Evolutionary conservation across 352 stramenopile species (phyloP).

Genomic region (Globisporangium uncinulatum): DNA sequence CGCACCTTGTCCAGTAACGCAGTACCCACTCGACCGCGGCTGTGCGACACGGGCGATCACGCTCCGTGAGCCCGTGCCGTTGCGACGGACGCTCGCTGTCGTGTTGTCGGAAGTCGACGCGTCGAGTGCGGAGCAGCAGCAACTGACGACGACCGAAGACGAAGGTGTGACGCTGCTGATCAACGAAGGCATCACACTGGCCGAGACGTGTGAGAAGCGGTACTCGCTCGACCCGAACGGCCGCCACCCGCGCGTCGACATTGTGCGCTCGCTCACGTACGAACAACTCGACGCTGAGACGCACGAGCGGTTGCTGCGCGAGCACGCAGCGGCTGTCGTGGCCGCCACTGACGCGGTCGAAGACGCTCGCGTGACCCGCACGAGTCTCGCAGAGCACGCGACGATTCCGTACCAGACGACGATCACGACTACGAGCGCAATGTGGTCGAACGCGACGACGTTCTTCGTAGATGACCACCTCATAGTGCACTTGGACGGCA

Average conservation of each 20-base stretch:
- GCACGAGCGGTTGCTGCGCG: constrained; percentile 16
- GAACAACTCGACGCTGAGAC: constrained; percentile 23
- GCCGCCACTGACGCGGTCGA: constrained; percentile 10
- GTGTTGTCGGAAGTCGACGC: constrained; percentile 31
- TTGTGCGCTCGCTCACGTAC: constrained; percentile 34
- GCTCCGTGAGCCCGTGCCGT: constrained; percentile 23
- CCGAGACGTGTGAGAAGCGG: constrained; percentile 36
- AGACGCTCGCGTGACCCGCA: constrained; percentile 14
- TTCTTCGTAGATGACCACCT: constrained; percentile 36
- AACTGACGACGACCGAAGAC: constrained; percentile 27
- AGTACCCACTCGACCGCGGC: constrained; percentile 27
- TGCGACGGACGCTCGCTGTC: constrained; percentile 28
- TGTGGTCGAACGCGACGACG: constrained; percentile 24
- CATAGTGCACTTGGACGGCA: constrained; percentile 24
- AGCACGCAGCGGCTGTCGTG: constrained; percentile 15
- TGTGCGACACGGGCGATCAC: constrained; percentile 24
- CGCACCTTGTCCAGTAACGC: constrained; percentile 21
- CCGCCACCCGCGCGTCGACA: constrained; percentile 24
- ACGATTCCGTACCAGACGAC: constrained; percentile 28
- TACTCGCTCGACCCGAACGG: constrained; percentile 33
- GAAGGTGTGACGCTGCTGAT: constrained; percentile 43
- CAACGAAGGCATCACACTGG: constrained; percentile 39
- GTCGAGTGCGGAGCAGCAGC: constrained; percentile 22
- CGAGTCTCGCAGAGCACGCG: constrained; percentile 25
- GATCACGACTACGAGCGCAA: constrained; percentile 39